Evolutionary conservation across 1,284 basidiomycete genomes (phyloP), one percentile per base, ranked within the genome.

Genomic region (Coriolopsis trogii): DNA sequence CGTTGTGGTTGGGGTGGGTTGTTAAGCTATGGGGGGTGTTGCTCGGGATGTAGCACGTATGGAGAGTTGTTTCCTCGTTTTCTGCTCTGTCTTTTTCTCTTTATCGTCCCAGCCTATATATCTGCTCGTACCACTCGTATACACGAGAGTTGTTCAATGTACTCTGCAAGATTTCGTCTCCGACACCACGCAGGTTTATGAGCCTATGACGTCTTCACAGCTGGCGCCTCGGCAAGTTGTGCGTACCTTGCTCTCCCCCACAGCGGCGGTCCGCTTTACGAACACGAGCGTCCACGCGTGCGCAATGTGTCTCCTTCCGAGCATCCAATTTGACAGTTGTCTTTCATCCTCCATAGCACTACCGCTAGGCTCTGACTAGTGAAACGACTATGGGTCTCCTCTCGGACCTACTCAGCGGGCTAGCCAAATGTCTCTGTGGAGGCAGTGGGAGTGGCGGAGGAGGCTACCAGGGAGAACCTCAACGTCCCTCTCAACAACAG

Each of bases 381-480:
- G n/a, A 16, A 9, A 36, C 29, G 18, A 39, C 42, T 7, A 66
- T 65, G 64, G 60, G 60, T 24, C 49, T 65, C 28, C 37, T 63
- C 16, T 49, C 36, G 25, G 53, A 49, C 23, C 18, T 67, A 25
- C 25, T 62, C 38, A 50, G 56, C 29, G 62, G 55, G 10, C 41
- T 70, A 4, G 28, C 59, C 36, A 63, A 61, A 34, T 57, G 61
- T 18, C 55, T 70, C 28, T 67, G 67, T 39, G 59, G 51, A 2
- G 51, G 57, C 39, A 44, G 48, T 24, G 44, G 20, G 13, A 57
- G 51, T 2, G 51, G 55, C 13, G 29, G 41, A 8, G 29, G 29
- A 7, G 41, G 28, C 15, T 20, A 42, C 28, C 41, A 18, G 12
- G 41, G 26, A 42, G 26, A 59, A 28, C 44, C 58, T 30, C 52